Percentiles rank a stretch among this genome's conserved stretches.
Evolutionary conservation across 176 grass and related monocot genomes (phyloP).

Genomic region (Pontederia paniculata): DNA sequence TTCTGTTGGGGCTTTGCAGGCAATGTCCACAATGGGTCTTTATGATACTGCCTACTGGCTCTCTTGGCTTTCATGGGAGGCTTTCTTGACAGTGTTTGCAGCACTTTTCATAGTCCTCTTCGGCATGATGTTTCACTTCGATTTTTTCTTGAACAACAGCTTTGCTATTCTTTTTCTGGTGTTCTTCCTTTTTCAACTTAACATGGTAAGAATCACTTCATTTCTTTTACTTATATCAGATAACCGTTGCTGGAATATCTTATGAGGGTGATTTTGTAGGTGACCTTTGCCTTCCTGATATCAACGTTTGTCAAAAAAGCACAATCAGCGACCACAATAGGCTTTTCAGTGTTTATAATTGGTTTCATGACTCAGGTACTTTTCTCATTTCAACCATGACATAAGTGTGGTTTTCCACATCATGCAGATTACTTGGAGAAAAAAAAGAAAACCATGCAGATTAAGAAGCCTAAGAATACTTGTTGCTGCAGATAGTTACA

Average conservation of each 20-base stretch:
- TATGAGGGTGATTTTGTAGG: conserved; percentile 29
- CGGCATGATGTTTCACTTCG: conserved; percentile 97
- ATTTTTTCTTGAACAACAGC: conserved; percentile 81
- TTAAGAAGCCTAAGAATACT: background rate
- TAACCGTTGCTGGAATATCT: background rate
- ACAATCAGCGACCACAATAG: conserved; percentile 87
- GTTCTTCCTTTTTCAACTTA: conserved; percentile 93
- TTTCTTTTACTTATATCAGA: background rate
- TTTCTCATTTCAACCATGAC: conserved; percentile 3
- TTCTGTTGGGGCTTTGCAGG: conserved; percentile 37
- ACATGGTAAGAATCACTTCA: conserved; percentile 48
- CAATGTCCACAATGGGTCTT: conserved; percentile 94
- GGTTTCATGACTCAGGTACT: conserved; percentile 93
- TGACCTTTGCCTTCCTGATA: conserved; percentile 93
- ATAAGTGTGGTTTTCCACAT: conserved; percentile 1
- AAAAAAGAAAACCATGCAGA: background rate
- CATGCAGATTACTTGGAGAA: background rate
- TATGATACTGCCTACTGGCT: conserved; percentile 95
- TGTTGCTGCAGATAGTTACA: conserved; percentile 66
- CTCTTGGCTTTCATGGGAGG: conserved; percentile 95
- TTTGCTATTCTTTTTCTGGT: conserved; percentile 66
- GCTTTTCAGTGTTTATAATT: conserved; percentile 88
- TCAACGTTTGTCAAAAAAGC: conserved; percentile 85
- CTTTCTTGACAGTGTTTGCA: conserved; percentile 60
- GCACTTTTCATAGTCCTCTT: conserved; percentile 88